A percentile compares a stretch with the other conserved stretches of the same genome.
Conservation (phyloP, 2,329 filamentous ascomycete genomes). For the Hypoxylon sp. region DNA sequence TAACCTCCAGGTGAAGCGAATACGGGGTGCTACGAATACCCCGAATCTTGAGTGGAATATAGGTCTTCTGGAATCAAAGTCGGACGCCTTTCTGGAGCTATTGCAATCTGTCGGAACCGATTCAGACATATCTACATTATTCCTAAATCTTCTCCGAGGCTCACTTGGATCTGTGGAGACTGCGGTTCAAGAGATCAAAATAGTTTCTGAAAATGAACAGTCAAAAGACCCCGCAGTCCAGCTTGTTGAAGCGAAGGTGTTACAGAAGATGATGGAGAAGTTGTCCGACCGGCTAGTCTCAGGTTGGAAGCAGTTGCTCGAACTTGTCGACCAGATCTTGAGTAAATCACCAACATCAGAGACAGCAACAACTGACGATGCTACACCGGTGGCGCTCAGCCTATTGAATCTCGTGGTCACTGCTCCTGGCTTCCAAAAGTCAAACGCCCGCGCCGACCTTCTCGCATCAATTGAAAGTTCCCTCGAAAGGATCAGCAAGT, state of each 20-base stretch:
- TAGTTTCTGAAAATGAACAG: slow-evolving; percentile 51
- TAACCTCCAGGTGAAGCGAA: slow-evolving; percentile 64
- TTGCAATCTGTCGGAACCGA: slow-evolving; percentile 64
- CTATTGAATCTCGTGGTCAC: slow-evolving; percentile 72
- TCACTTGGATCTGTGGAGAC: slow-evolving; percentile 63
- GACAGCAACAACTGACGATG: slow-evolving; percentile 58
- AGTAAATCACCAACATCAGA: slow-evolving; percentile 57
- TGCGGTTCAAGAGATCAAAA: slow-evolving; percentile 43
- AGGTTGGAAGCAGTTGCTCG: slow-evolving; percentile 73
- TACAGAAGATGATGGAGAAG: slow-evolving; percentile 74
- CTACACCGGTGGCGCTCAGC: slow-evolving; percentile 67
- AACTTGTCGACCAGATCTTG: slow-evolving; percentile 72
- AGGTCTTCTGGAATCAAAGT: slow-evolving; percentile 62
- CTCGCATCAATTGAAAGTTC: slow-evolving; percentile 63
- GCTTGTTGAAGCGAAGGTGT: slow-evolving; percentile 70
- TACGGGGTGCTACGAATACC: slow-evolving; percentile 39
- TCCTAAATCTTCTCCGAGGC: slow-evolving; percentile 68
- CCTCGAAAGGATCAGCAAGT: slow-evolving; percentile 59
- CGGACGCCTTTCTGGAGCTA: slow-evolving; percentile 62
- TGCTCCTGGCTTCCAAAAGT: slow-evolving; percentile 66
- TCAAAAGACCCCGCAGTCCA: slow-evolving; percentile 59
- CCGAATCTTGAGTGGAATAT: slow-evolving; percentile 53
- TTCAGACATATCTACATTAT: slow-evolving; percentile 70
- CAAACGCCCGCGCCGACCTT: slow-evolving; percentile 57
- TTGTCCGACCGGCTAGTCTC: slow-evolving; percentile 73